phyloP scores from a whole-genome alignment of 1,284 basidiomycete genomes.

The Ustilago loliicola region DNA sequence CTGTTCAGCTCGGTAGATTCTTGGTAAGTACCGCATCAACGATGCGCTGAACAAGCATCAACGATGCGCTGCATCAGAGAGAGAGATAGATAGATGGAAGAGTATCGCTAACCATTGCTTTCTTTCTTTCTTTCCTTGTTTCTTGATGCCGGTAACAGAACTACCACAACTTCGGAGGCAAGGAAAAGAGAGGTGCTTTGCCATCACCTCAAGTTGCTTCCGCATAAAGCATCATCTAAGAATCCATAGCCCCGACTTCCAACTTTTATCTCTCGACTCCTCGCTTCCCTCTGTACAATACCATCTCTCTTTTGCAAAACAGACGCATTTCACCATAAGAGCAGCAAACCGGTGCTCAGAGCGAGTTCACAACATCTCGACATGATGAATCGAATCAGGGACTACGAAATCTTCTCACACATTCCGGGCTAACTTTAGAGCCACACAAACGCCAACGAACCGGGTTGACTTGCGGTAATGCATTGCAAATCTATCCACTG shows the following conservation, averaged over 20 bases:
- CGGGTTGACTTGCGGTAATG: neutral
- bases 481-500: neutral
- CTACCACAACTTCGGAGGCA: conserved; percentile 62
- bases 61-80: neutral
- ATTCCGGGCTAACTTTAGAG: neutral
- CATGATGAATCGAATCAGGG: too few species aligned
- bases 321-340: conserved; percentile 1
- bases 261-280: neutral
- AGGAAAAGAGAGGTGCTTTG: conserved; percentile 37
- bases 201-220: conserved; percentile 43
- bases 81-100: neutral
- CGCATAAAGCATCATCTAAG: conserved; percentile 29
- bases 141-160: too few species aligned
- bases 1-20: conserved; percentile 59
- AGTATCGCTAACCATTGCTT: neutral
- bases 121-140: too few species aligned
- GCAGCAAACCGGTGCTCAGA: neutral
- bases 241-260: too few species aligned
- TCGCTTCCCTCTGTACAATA: conserved; percentile 1
- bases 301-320: neutral
- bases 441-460: neutral
- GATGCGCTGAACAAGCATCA: neutral
- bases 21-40: conserved; percentile 48
- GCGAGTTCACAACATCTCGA: too few species aligned
- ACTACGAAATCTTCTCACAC: neutral